Percentiles rank a stretch among this genome's conserved stretches.
phyloP scores from a whole-genome alignment of 2,329 filamentous ascomycete species.

The Thielaviopsis musarum region DNA sequence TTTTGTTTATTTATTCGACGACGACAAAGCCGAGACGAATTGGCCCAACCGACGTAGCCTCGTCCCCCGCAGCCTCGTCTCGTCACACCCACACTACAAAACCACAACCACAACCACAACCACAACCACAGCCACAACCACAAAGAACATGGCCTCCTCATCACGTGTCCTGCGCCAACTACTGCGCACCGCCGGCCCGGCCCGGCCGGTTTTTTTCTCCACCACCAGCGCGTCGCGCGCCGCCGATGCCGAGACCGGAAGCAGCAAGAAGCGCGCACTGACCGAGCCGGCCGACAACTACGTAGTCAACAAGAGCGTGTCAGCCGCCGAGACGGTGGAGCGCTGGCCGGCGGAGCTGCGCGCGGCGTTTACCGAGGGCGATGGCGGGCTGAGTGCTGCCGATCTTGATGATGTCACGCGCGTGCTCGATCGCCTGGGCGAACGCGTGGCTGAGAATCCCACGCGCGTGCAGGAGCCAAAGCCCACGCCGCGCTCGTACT shows the following conservation, averaged over 20 bases:
- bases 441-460: slow-evolving; percentile 12
- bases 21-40: neutral
- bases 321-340: slow-evolving; percentile 9
- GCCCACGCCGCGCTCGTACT: slow-evolving; percentile 26
- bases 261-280: slow-evolving; percentile 10
- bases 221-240: neutral
- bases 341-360: slow-evolving; percentile 10
- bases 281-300: slow-evolving; percentile 5
- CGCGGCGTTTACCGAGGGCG: slow-evolving; percentile 5
- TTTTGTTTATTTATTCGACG: neutral
- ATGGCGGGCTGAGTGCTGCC: slow-evolving; percentile 4
- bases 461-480: slow-evolving; percentile 12
- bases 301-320: slow-evolving; percentile 7
- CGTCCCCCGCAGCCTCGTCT: neutral
- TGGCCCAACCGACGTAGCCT: too few species aligned
- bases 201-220: neutral
- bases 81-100: neutral
- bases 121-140: neutral
- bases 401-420: slow-evolving; percentile 7
- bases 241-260: neutral
- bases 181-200: neutral
- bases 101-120: neutral
- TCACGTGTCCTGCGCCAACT: slow-evolving; percentile 1
- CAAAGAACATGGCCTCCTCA: neutral
- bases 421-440: slow-evolving; percentile 13